These are phyloP conservation scores for Murraya koenigii DNA, from an alignment of 345 rosid genomes.

Conservation along the genomic window DNA sequence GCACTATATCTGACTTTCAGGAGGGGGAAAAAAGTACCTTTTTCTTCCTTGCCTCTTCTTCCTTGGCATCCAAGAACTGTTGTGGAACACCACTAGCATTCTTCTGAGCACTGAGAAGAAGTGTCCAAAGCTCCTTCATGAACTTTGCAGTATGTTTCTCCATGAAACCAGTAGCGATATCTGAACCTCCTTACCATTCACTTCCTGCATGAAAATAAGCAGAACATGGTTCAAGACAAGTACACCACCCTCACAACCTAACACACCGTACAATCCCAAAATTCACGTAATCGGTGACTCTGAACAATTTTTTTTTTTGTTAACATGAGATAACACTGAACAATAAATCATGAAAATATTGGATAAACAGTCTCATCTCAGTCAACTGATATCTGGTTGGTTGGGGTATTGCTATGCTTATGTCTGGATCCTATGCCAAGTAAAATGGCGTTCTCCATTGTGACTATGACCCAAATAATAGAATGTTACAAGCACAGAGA, in stretches of 20 bases:
- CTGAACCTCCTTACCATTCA: slow-evolving; percentile 90
- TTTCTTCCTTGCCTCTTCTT: slow-evolving; percentile 72
- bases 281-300: neutral
- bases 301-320: neutral
- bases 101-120: slow-evolving; percentile 85
- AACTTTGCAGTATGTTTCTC: slow-evolving; percentile 94
- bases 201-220: slow-evolving; percentile 45
- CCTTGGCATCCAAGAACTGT: slow-evolving; percentile 80
- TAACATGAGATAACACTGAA: neutral
- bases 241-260: neutral
- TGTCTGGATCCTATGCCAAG: slow-evolving; percentile 16
- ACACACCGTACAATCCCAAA: neutral
- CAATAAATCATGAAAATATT: neutral
- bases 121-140: slow-evolving; percentile 98
- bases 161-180: slow-evolving; percentile 91
- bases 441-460: neutral
- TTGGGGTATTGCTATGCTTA: slow-evolving; percentile 10
- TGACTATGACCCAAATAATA: neutral
- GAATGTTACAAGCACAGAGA: neutral
- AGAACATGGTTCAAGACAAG: neutral
- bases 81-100: slow-evolving; percentile 93
- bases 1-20: slow-evolving; percentile 6
- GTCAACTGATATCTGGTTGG: slow-evolving; percentile 2
- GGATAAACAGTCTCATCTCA: slow-evolving; percentile 17
- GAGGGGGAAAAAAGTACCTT: slow-evolving; percentile 48